These are phyloP conservation scores for Kuraishia piskuri DNA, from an alignment of 805 yeast species.

Conservation along the genomic window DNA sequence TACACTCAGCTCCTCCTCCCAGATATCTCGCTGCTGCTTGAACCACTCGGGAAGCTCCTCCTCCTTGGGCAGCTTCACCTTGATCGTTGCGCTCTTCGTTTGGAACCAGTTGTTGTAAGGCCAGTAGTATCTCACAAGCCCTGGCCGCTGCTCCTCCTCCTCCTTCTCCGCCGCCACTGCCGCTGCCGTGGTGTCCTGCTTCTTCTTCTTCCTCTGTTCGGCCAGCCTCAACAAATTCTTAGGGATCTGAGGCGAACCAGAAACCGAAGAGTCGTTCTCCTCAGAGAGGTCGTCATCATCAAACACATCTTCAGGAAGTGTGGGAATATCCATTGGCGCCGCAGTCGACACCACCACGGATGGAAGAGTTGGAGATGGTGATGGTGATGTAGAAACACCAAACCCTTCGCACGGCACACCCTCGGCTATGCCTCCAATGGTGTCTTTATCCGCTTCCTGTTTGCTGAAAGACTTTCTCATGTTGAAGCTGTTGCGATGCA, in stretches of 20 bases:
- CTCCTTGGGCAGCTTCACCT: conserved; percentile 52
- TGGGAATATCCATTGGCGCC: neutral
- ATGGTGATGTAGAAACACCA: neutral
- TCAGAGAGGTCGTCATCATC: neutral
- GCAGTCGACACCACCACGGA: neutral
- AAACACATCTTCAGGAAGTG: neutral
- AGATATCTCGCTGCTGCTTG: conserved; percentile 46
- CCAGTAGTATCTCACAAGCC: conserved; percentile 3
- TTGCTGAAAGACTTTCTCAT: neutral
- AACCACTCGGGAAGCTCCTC: conserved; percentile 72
- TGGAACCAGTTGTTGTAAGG: conserved; percentile 30
- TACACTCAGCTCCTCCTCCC: conserved; percentile 38
- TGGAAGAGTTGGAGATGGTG: neutral
- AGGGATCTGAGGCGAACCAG: conserved; percentile 67
- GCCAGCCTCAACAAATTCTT: conserved; percentile 46
- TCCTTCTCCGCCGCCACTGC: conserved; percentile 15
- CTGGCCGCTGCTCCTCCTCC: conserved; percentile 4
- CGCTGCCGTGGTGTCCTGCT: conserved; percentile 14
- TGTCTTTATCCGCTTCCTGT: neutral
- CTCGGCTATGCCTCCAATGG: neutral
- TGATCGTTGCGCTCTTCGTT: conserved; percentile 24
- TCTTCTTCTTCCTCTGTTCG: conserved; percentile 36
- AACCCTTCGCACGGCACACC: neutral
- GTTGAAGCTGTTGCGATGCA: conserved; percentile 3
- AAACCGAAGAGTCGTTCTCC: conserved; percentile 36